Percentiles rank a stretch among this genome's conserved stretches.
Conservation (phyloP, 2,329 filamentous ascomycete genomes). For the Aspergillus amoenus region DNA sequence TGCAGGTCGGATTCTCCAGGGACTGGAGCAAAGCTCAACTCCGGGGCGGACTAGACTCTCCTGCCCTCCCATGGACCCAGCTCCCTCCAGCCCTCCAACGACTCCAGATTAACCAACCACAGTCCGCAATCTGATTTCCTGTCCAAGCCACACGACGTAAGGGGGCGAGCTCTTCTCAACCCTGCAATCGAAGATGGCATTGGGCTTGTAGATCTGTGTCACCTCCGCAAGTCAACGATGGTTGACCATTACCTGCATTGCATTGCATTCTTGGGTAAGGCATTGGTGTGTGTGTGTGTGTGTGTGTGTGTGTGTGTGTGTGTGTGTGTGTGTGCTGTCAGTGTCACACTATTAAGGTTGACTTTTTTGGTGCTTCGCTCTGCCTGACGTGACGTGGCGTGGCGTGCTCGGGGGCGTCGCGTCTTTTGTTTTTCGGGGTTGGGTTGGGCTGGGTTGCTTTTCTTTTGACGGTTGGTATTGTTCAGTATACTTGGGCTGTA, state of each 20-base stretch:
- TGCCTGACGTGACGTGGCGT: background rate
- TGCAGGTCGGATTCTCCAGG: too few species aligned
- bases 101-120: background rate
- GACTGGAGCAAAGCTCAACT: too few species aligned
- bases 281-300: too few species aligned
- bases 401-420: background rate
- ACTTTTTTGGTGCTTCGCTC: background rate
- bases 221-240: background rate
- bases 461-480: background rate
- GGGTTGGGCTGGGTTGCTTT: too few species aligned
- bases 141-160: background rate
- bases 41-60: too few species aligned
- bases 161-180: background rate
- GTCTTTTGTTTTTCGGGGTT: too few species aligned
- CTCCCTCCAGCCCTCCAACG: background rate
- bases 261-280: background rate
- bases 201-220: background rate
- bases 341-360: background rate
- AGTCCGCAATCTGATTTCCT: background rate
- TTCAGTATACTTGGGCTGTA: background rate
- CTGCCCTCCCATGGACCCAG: background rate
- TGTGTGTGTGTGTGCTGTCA: background rate
- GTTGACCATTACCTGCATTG: background rate
- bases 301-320: too few species aligned
- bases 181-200: background rate